Evolutionary conservation across 2,329 filamentous ascomycete genomes (phyloP).

Genomic region (Colletotrichum sp.): DNA sequence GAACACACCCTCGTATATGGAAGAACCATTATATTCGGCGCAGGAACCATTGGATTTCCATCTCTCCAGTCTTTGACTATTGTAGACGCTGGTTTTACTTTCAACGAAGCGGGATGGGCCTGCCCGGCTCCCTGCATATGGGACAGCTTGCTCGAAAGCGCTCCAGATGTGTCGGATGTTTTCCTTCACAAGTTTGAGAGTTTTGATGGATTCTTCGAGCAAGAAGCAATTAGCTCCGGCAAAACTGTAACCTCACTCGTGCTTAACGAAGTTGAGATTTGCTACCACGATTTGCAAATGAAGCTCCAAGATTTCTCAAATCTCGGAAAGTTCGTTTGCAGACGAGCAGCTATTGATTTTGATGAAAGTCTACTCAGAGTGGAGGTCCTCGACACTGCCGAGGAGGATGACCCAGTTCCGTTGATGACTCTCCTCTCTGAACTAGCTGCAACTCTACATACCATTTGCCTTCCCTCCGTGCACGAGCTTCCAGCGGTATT

Average conservation of each 20-base stretch:
- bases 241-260: neutral
- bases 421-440: neutral
- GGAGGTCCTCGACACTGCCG: neutral
- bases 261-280: neutral
- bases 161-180: neutral
- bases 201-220: neutral
- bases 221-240: neutral
- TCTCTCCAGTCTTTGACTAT: neutral
- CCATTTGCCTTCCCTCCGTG: neutral
- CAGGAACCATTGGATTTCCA: neutral
- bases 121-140: neutral
- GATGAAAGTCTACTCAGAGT: fast-evolving
- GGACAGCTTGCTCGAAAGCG: neutral
- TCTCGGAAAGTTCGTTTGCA: neutral
- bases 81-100: no score
- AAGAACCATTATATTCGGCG: neutral
- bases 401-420: neutral
- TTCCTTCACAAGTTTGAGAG: fast-evolving
- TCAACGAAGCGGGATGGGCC: neutral
- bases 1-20: neutral
- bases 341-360: neutral
- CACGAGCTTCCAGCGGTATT: neutral
- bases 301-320: neutral
- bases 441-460: neutral
- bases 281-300: fast-evolving